Conservation (phyloP, 225 moss, liverwort and hornwort genomes). For the Bryum argenteum region DNA sequence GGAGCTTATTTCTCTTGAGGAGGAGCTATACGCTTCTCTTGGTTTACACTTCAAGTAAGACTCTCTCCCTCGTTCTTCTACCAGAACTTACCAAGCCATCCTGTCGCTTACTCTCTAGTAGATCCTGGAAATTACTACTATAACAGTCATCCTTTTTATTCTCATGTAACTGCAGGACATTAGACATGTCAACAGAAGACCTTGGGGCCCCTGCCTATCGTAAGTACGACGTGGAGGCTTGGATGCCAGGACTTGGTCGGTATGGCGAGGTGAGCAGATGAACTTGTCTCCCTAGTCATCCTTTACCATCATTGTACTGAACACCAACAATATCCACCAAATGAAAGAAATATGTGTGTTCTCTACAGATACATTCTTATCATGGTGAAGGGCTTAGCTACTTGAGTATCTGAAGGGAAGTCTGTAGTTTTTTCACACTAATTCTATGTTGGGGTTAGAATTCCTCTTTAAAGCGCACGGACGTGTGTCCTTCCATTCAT, state of each 20-base stretch:
- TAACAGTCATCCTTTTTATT: background rate
- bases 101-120: no score
- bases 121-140: no score
- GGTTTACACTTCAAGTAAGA: slow-evolving; percentile 91
- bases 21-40: slow-evolving; percentile 79
- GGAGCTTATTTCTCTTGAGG: slow-evolving; percentile 91
- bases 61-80: slow-evolving; percentile 5
- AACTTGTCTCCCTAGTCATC: background rate
- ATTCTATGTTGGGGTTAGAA: no score
- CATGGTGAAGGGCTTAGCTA: no score
- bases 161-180: slow-evolving; percentile 63
- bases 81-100: background rate
- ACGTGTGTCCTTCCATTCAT: no score
- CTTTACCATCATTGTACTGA: background rate
- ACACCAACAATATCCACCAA: no score
- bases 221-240: slow-evolving; percentile 95
- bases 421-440: no score
- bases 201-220: slow-evolving; percentile 98
- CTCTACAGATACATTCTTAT: no score
- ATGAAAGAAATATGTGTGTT: no score
- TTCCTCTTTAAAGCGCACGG: no score
- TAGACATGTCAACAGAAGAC: slow-evolving; percentile 98
- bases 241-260: slow-evolving; percentile 99
- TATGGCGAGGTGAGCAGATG: slow-evolving; percentile 82
- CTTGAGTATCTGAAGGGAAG: no score